Base-by-base conservation (phyloP, 176 grass and related monocot species). In the Carex parvula region DNA sequence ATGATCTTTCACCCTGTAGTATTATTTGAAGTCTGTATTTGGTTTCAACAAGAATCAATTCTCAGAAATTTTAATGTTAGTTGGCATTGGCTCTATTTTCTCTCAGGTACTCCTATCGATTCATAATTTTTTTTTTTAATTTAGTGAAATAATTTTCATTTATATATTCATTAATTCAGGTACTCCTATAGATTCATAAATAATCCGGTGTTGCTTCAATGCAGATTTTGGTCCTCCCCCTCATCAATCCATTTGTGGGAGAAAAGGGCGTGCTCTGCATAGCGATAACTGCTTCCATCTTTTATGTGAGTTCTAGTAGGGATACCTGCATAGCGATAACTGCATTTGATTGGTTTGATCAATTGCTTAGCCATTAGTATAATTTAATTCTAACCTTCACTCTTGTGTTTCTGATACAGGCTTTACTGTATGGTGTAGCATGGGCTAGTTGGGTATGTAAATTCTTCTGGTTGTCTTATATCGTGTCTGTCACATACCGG, bases 1-100 rank as follows among this genome's bases (percentile, higher is more conserved):
- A 3, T 39, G 44, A 16, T 16, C 24, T 79, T 71, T 46, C 46
- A 66, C 59, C 72, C 70, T 92, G 60, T 84, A 97, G 90, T 94
- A 97, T 41, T 97, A 97, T 70, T 78, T 97, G 22, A 97, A 97
- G 85, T 87, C 84, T 17, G 87, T 92, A 85, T 97, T 94, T 88
- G 89, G 92, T 59, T 97, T 94, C 88, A 85, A 91, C 77, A 97
- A 94, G 82, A 85, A 97, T 72, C 92, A 97, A 68, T 97, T 94
- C 77, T 97, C 92, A 16, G 90, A 94, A 86, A 92, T 97, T 80
- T 87, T 94, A 74, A 87, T 97, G 90, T 79, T 97, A 66, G 92
- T 97, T 67, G 92, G 92, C 29, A 69, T 92, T 58, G 92, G 94
- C 32, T 94, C 90, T 10, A 91, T 97, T 64, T 94, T 97, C 86